These are phyloP conservation scores for Alternaria sp. DNA, from an alignment of 2,329 filamentous ascomycete genomes.

Conservation along the genomic window DNA sequence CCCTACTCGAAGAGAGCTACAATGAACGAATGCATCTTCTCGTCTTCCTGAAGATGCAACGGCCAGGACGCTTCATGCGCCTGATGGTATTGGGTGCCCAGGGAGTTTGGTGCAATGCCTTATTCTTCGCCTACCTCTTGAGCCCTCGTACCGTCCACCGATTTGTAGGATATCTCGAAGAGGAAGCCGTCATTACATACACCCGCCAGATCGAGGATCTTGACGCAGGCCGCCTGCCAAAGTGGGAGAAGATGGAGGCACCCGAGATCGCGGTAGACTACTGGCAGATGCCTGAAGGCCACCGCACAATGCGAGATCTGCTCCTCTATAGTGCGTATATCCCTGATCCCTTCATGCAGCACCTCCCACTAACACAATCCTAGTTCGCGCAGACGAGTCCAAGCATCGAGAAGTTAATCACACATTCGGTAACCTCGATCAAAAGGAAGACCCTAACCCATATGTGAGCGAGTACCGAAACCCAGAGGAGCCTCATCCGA, in stretches of 20 bases:
- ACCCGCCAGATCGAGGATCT: slow-evolving; percentile 88
- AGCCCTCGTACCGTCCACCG: slow-evolving; percentile 89
- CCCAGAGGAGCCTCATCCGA: slow-evolving; percentile 70
- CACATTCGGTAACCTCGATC: slow-evolving; percentile 87
- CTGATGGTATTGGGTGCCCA: slow-evolving; percentile 74
- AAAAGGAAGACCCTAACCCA: slow-evolving; percentile 88
- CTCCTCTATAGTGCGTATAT: slow-evolving; percentile 79
- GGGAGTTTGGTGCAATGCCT: slow-evolving; percentile 87
- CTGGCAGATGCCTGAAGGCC: slow-evolving; percentile 90
- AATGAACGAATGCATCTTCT: slow-evolving; percentile 95
- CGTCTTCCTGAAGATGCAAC: slow-evolving; percentile 90
- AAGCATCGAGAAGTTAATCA: slow-evolving; percentile 93
- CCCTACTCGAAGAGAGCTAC: slow-evolving; percentile 86
- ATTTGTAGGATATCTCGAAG: slow-evolving; percentile 96
- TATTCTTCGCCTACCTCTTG: slow-evolving; percentile 89
- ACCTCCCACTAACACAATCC: slow-evolving; percentile 14
- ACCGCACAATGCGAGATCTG: slow-evolving; percentile 84
- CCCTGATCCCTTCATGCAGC: slow-evolving; percentile 2
- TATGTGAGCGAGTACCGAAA: slow-evolving; percentile 87
- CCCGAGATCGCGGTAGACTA: slow-evolving; percentile 92
- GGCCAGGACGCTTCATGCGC: slow-evolving; percentile 89
- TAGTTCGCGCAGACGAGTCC: slow-evolving; percentile 51
- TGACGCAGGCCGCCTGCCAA: slow-evolving; percentile 81
- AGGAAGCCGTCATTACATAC: slow-evolving; percentile 96
- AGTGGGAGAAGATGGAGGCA: slow-evolving; percentile 80